phyloP scores from a whole-genome alignment of 1,284 basidiomycete species.

The Grifola frondosa region DNA sequence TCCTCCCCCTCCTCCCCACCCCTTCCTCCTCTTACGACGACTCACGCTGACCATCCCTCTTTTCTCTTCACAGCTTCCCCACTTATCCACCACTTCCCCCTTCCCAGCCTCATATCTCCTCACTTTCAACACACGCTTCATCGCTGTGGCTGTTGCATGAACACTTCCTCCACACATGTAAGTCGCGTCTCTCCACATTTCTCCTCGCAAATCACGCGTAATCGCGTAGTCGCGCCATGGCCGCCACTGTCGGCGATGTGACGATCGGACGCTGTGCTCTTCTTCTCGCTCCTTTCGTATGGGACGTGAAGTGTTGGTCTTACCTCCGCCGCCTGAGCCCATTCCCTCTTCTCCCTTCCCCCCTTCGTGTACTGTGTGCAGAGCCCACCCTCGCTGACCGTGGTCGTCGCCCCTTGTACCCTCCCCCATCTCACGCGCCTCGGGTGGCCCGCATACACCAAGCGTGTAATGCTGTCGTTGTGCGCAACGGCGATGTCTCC shows the following conservation, averaged over 20 bases:
- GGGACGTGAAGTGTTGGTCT: conserved; percentile 18
- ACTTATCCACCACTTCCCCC: conserved; percentile 16
- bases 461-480: too few relatives aligned
- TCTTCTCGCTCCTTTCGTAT: conserved; percentile 15
- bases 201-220: background rate
- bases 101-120: conserved; percentile 28
- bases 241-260: conserved; percentile 11
- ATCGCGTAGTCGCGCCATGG: background rate
- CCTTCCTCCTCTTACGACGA: conserved; percentile 26
- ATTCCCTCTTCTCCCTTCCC: background rate
- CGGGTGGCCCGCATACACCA: too few relatives aligned
- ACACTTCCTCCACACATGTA: conserved; percentile 35
- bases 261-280: conserved; percentile 23
- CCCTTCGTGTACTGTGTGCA: background rate
- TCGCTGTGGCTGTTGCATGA: conserved; percentile 34
- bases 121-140: conserved; percentile 11
- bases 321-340: background rate
- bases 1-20: conserved; percentile 27
- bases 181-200: conserved; percentile 28
- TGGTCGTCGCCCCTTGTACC: background rate
- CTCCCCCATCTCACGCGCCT: too few relatives aligned
- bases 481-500: conserved; percentile 17
- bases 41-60: conserved; percentile 29
- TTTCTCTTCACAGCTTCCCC: conserved; percentile 33
- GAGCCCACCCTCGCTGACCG: conserved; percentile 13